These are phyloP conservation scores for Colletotrichum magnum DNA, from an alignment of 2,329 filamentous ascomycete genomes.

Conservation along the genomic window DNA sequence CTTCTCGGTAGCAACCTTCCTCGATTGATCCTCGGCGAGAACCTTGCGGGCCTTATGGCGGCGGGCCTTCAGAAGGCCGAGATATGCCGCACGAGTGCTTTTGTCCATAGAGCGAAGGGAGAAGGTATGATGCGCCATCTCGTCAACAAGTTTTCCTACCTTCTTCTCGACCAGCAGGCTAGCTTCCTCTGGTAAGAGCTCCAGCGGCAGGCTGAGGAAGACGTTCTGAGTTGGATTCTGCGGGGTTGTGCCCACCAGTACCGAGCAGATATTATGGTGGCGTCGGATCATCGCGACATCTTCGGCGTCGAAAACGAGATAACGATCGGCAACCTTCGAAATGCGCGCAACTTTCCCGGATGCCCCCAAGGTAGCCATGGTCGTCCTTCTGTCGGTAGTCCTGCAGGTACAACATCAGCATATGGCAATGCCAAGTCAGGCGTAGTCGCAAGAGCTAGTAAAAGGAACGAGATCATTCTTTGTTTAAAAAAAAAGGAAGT, in stretches of 20 bases:
- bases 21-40: conserved; percentile 56
- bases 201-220: conserved; percentile 89
- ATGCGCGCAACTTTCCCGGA: conserved; percentile 75
- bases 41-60: conserved; percentile 58
- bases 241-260: conserved; percentile 88
- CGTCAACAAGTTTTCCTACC: conserved; percentile 85
- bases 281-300: conserved; percentile 84
- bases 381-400: background rate
- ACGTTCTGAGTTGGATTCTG: conserved; percentile 96
- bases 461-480: conserved; percentile 45
- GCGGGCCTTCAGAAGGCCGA: conserved; percentile 67
- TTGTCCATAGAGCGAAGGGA: conserved; percentile 72
- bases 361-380: conserved; percentile 45
- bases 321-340: conserved; percentile 83
- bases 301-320: conserved; percentile 90
- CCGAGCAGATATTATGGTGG: conserved; percentile 86
- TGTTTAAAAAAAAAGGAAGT: conserved; percentile 53
- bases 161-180: conserved; percentile 83
- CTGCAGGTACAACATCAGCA: conserved; percentile 10
- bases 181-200: conserved; percentile 93
- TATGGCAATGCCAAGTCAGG: background rate
- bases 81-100: conserved; percentile 73
- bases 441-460: background rate
- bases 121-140: conserved; percentile 77
- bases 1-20: conserved; percentile 48